Base-by-base conservation (phyloP, 1,139 yeast genomes). In the Geotrichum aggregatum region DNA sequence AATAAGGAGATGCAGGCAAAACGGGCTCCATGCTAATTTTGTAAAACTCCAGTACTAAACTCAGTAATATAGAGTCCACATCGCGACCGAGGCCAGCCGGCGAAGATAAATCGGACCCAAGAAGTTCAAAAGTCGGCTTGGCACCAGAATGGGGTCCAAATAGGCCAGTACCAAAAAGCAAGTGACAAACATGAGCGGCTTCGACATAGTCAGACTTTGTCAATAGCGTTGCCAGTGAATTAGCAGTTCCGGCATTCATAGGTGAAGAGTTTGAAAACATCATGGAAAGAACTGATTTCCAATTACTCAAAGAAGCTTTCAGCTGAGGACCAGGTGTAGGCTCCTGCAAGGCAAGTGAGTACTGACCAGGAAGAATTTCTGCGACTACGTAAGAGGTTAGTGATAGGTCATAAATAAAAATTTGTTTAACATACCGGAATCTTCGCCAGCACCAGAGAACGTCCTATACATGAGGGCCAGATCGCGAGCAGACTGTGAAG, bases 41-140 rank as follows among this genome's bases (percentile, higher is more conserved):
- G n/a, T 77, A 65, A 60, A 75, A 83, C 63, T 87, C 96, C 64
- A 85, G 87, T 8, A 87, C 71, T 66, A 91, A 96, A 18, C 84
- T 77, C 61, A 84, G 76, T 48, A 83, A 64, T 42, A 78, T 66
- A 3, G 76, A 63, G 40, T 75, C 78, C 44, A 73, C 57, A 47
- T 73, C 72, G 13, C 71, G 63, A 38, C 68, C 64, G 49, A 58
- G 28, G 5, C 64, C 63, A 47, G 60, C 52, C 50, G 38, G 36
- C 22, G 16, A 14, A n/a, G 28, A 14, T n/a, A 11, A 34, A 16
- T 38, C 50, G 10, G 55, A 50, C 8, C 57, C 57, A 28, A 54
- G 43, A 6, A 54, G 38, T 33, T 49, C 49, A 31, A 43, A 49
- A 2, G 49, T 39, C 2, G 47, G 30, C 1, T 36, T 22, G 13